Evolutionary conservation across 768 basidiomycete species (phyloP).

Genomic region (Lepiota brunneoincarnata): DNA sequence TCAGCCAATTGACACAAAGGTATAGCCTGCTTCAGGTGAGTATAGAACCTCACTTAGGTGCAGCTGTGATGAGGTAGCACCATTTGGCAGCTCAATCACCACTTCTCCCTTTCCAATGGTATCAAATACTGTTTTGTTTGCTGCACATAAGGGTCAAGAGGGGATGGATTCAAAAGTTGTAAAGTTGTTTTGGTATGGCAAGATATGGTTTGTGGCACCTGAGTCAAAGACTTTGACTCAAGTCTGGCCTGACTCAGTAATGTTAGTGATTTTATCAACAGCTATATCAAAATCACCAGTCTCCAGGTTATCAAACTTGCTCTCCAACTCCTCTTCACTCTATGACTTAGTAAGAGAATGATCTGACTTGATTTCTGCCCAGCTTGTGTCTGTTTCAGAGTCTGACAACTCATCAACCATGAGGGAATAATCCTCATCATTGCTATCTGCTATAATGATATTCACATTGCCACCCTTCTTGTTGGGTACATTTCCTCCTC

Average conservation of each 20-base stretch:
- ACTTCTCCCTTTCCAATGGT: slow-evolving; percentile 25
- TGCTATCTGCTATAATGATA: neutral
- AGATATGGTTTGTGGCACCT: slow-evolving; percentile 24
- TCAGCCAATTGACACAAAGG: no score
- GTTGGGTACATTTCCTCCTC: neutral
- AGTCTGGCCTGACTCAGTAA: neutral
- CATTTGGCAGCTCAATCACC: no score
- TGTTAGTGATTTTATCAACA: neutral
- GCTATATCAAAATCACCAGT: neutral
- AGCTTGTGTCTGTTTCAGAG: no score
- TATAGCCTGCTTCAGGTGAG: no score
- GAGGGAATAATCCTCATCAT: no score
- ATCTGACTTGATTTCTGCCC: no score
- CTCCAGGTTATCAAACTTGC: no score
- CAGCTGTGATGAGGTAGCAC: no score
- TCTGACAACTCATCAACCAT: no score
- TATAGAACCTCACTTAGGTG: no score
- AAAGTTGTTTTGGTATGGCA: slow-evolving; percentile 25
- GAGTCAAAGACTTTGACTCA: slow-evolving; percentile 24
- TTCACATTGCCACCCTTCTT: neutral
- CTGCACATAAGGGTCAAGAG: slow-evolving; percentile 22
- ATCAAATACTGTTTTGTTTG: slow-evolving; percentile 27
- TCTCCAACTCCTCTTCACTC: no score
- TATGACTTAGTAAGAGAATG: no score
- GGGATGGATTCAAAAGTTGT: slow-evolving; percentile 19